Conservation (phyloP, 306 rosid species). For the Psophocarpus tetragonolobus region DNA sequence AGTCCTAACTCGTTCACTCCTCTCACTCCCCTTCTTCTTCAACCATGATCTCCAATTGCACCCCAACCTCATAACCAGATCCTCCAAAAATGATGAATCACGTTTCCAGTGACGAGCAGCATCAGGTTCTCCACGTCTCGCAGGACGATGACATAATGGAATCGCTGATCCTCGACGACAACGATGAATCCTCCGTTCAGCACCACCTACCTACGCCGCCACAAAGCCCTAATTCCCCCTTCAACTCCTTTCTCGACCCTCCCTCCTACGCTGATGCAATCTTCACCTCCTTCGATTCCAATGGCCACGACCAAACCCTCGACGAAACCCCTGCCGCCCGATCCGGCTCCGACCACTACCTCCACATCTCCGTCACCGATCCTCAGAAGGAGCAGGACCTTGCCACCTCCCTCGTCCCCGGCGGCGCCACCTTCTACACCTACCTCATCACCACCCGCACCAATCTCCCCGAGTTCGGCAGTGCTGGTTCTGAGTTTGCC, state of each 20-base stretch:
- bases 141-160: constrained; percentile 46
- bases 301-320: constrained; percentile 31
- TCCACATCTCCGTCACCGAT: constrained; percentile 72
- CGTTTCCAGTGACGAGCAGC: background rate
- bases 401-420: constrained; percentile 78
- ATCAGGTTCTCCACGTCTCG: constrained; percentile 28
- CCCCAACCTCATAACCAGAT: background rate
- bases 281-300: constrained; percentile 67
- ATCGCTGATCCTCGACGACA: constrained; percentile 47
- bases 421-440: constrained; percentile 61
- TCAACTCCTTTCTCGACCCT: constrained; percentile 63
- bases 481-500: constrained; percentile 50
- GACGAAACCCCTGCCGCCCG: constrained; percentile 36
- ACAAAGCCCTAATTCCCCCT: constrained; percentile 47
- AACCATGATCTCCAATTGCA: constrained; percentile 1
- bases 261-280: constrained; percentile 71
- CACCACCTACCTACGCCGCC: background rate
- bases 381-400: constrained; percentile 83
- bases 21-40: background rate
- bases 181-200: constrained; percentile 28
- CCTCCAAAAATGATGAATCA: constrained; percentile 44
- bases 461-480: constrained; percentile 64
- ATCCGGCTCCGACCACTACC: constrained; percentile 53
- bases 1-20: constrained; percentile 12
- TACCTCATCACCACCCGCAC: constrained; percentile 80